Evolutionary conservation across 2,329 filamentous ascomycete species (phyloP).

Genomic region (Colletotrichum plurivorum): DNA sequence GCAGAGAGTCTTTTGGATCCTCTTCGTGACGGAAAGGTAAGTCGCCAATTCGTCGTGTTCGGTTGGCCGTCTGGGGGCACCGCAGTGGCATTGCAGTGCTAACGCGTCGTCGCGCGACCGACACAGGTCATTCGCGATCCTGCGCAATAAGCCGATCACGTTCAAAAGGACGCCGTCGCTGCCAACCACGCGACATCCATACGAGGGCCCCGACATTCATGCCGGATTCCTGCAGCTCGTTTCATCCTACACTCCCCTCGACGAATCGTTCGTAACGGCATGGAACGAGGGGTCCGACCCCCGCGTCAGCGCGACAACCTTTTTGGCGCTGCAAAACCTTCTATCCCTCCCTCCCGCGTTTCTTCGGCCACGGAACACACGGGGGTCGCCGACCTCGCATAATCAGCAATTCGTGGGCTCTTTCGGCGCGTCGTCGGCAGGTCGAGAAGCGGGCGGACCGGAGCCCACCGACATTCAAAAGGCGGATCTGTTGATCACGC

Average conservation of each 20-base stretch:
- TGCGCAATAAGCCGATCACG: constrained; percentile 74
- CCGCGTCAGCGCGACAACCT: constrained; percentile 50
- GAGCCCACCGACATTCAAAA: constrained; percentile 74
- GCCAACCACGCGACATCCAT: constrained; percentile 65
- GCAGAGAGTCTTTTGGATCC: constrained; percentile 72
- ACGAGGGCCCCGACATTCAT: constrained; percentile 66
- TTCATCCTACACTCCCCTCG: constrained; percentile 73
- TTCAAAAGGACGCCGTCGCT: constrained; percentile 71
- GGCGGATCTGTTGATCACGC: constrained; percentile 77
- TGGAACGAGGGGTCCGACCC: constrained; percentile 72
- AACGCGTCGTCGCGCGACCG: constrained; percentile 5
- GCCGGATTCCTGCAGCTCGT: constrained; percentile 73
- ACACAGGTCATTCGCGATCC: constrained; percentile 73
- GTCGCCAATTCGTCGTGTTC: neutral
- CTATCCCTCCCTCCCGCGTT: constrained; percentile 52
- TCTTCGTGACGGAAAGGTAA: constrained; percentile 74
- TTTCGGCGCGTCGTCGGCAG: constrained; percentile 22
- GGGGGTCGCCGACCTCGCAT: constrained; percentile 46
- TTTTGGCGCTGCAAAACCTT: constrained; percentile 52
- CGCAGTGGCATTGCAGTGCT: constrained; percentile 1
- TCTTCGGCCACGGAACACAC: constrained; percentile 43
- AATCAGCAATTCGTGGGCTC: constrained; percentile 33
- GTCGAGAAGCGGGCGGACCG: constrained; percentile 47
- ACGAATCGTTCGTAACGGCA: constrained; percentile 73
- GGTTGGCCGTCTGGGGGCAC: neutral